Base-by-base conservation (phyloP, 108 stramenopile genomes). In the Nitzschia putrida region DNA sequence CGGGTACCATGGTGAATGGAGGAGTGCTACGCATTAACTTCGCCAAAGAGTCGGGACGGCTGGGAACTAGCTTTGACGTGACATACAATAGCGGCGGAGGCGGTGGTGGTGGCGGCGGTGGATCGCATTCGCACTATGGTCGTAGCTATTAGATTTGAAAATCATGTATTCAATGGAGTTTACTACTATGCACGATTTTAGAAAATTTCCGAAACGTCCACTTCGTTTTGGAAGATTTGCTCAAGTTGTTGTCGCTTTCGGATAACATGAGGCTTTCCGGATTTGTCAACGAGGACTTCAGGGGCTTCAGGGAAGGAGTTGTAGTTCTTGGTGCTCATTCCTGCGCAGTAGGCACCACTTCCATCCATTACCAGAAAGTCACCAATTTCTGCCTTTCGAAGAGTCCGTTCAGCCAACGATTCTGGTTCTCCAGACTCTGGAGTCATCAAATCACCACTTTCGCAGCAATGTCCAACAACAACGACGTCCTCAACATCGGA, bases 381-480 rank as follows among this genome's bases (percentile, higher is more conserved):
- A 12, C 98, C 98, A 69, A 93, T 83, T 53, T 78, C 77, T 18
- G 94, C 94, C 73, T 86, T 84, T 21, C 85, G 87, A 8, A 98
- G 79, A 29, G 69, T 43, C 41, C 95, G 85, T 72, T 93, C 88
- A 7, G 83, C 91, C 68, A 99, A 80, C 41, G 81, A 79, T 72
- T 97, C 97, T 5, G 98, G 95, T 51, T 97, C 90, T 29, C 96
- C 98, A 8, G 96, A 85, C 57, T 88, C 83, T 13, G 96, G 96
- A 11, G 97, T 97, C 89, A 99, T 83, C 57, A 99, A 73, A 75
- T 99, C 98, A 37, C 98, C 98, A 50, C 88, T 89, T 69, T 99
- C 98, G 75, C 98, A 99, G 86, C 98, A 99, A 75, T 99, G 98
- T 7, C 98, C 98, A 50, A 97, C 98, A 14, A 99, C 97, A 16